These are phyloP conservation scores for Bidens hawaiensis DNA, from an alignment of 140 eudicot genomes.

Conservation along the genomic window DNA sequence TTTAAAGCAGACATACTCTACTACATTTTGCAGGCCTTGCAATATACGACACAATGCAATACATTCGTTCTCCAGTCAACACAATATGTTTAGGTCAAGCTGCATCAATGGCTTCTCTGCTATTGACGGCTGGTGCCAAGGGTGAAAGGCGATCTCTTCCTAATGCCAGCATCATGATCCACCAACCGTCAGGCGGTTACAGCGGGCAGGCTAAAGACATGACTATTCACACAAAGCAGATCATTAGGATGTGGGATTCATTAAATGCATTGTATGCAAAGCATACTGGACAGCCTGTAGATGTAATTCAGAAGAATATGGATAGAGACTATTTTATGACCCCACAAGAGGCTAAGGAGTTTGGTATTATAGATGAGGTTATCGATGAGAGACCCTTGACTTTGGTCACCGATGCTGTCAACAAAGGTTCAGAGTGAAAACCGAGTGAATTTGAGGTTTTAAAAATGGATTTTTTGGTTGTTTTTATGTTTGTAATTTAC, in stretches of 20 bases:
- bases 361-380: slow-evolving; percentile 39
- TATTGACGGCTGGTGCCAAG: slow-evolving; percentile 42
- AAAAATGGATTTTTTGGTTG: slow-evolving; percentile 3
- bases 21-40: slow-evolving; percentile 61
- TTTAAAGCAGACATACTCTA: background rate
- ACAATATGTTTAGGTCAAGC: slow-evolving; percentile 44
- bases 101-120: slow-evolving; percentile 43
- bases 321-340: slow-evolving; percentile 44
- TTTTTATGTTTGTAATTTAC: slow-evolving; percentile 1
- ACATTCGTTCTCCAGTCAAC: slow-evolving; percentile 73
- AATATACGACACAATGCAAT: slow-evolving; percentile 84
- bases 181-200: slow-evolving; percentile 46
- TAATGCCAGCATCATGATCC: slow-evolving; percentile 41
- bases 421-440: slow-evolving; percentile 27
- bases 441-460: background rate
- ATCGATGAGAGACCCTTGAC: slow-evolving; percentile 39
- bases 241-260: slow-evolving; percentile 31
- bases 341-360: slow-evolving; percentile 39
- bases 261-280: slow-evolving; percentile 33
- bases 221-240: slow-evolving; percentile 36
- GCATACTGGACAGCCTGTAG: slow-evolving; percentile 36
- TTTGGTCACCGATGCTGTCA: slow-evolving; percentile 36
- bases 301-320: slow-evolving; percentile 34
- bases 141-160: slow-evolving; percentile 44
- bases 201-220: slow-evolving; percentile 46